Conservation (phyloP, 495 filamentous ascomycete genomes). For the Polyplosphaeria fusca region DNA sequence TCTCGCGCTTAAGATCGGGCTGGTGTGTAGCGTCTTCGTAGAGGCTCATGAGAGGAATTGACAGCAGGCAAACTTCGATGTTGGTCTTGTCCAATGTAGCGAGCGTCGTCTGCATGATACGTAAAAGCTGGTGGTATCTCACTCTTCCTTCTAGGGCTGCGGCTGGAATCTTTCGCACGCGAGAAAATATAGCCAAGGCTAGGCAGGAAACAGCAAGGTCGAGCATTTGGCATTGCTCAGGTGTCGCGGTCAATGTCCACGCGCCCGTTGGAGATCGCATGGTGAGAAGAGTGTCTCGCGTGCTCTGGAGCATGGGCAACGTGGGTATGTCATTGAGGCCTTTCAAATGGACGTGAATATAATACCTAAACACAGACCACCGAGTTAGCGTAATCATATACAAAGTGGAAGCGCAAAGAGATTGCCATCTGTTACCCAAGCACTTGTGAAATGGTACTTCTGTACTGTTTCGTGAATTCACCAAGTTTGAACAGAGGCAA, state of each 20-base stretch:
- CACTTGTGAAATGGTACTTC: too few relatives aligned
- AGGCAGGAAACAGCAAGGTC: neutral
- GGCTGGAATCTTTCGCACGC: neutral
- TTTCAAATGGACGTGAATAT: neutral
- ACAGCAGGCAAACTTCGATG: slow-evolving; percentile 35
- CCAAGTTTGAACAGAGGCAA: too few relatives aligned
- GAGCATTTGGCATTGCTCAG: neutral
- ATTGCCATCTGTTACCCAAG: too few relatives aligned
- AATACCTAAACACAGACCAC: too few relatives aligned
- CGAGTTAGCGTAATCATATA: too few relatives aligned
- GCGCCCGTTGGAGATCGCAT: too few relatives aligned
- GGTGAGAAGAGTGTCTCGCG: neutral
- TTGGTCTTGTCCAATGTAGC: neutral
- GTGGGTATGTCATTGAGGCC: neutral
- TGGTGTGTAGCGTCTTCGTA: slow-evolving; percentile 31
- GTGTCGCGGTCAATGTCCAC: neutral
- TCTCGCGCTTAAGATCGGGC: neutral
- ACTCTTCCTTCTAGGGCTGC: neutral
- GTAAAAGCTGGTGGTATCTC: neutral
- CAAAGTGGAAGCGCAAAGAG: too few relatives aligned
- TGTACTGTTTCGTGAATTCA: too few relatives aligned
- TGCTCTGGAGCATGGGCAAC: neutral
- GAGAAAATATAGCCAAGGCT: neutral
- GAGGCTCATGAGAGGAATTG: slow-evolving; percentile 35
- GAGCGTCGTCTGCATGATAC: neutral